phyloP scores from a whole-genome alignment of 768 basidiomycete species.

The Lactarius evosmus region DNA sequence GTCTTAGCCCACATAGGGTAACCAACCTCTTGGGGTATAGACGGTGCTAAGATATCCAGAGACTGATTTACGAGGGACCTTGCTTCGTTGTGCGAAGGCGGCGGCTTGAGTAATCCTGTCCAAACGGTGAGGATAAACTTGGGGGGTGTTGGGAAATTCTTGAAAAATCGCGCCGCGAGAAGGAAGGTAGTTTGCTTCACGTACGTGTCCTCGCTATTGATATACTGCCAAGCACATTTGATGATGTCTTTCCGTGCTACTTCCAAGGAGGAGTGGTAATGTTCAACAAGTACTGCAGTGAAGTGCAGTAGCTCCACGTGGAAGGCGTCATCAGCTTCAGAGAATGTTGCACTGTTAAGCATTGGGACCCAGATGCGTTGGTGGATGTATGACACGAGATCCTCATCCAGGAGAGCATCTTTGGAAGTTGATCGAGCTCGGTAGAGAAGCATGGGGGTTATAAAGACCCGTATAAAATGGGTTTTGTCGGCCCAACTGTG shows the following conservation, averaged over 20 bases:
- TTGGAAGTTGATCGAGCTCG: conserved; percentile 57
- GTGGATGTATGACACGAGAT: conserved; percentile 68
- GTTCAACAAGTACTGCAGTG: conserved; percentile 83
- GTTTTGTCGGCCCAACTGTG: conserved; percentile 75
- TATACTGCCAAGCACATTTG: conserved; percentile 88
- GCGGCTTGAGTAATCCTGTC: conserved; percentile 82
- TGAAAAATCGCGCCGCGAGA: conserved; percentile 88
- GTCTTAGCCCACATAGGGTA: conserved; percentile 80
- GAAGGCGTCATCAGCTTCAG: conserved; percentile 74
- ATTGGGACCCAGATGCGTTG: conserved; percentile 80
- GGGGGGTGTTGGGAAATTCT: conserved; percentile 79
- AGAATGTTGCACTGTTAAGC: conserved; percentile 49
- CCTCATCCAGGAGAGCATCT: conserved; percentile 63
- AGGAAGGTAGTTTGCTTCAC: conserved; percentile 93
- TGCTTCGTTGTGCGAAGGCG: conserved; percentile 60
- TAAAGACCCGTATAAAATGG: conserved; percentile 71
- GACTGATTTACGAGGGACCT: conserved; percentile 79
- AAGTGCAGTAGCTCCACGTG: conserved; percentile 89
- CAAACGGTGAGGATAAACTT: conserved; percentile 92
- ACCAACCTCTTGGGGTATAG: conserved; percentile 63
- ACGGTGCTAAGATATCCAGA: conserved; percentile 79
- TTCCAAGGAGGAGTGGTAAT: conserved; percentile 74
- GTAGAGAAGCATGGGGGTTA: conserved; percentile 83
- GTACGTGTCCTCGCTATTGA: conserved; percentile 80
- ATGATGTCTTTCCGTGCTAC: conserved; percentile 90